Evolutionary conservation across 2,329 filamentous ascomycete genomes (phyloP).

Genomic region (Alternaria viburni): DNA sequence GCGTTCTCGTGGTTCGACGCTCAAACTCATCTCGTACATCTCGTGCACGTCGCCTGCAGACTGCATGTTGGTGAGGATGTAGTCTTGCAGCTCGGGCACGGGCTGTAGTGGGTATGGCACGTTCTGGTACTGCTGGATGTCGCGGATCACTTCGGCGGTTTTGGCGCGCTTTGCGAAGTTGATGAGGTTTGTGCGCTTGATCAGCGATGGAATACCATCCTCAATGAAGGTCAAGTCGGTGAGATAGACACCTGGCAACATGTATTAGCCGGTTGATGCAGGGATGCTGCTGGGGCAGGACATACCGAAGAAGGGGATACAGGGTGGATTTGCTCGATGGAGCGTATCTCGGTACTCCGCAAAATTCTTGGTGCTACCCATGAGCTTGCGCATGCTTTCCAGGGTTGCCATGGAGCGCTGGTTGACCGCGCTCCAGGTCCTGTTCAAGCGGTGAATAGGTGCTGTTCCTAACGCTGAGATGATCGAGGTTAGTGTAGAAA

Average conservation of each 20-base stretch:
- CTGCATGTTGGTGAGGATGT: constrained; percentile 96
- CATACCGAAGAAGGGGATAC: constrained; percentile 96
- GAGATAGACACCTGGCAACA: constrained; percentile 78
- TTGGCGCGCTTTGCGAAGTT: constrained; percentile 99
- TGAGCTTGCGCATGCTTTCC: constrained; percentile 90
- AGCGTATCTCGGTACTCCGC: constrained; percentile 93
- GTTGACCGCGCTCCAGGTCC: constrained; percentile 94
- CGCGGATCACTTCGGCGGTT: constrained; percentile 96
- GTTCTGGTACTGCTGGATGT: constrained; percentile 98
- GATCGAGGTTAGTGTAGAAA: constrained; percentile 95
- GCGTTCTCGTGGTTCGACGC: constrained; percentile 90
- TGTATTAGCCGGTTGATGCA: not conserved
- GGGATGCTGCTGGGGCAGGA: not conserved
- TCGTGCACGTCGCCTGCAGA: constrained; percentile 95
- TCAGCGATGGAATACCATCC: constrained; percentile 93
- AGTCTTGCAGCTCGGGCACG: constrained; percentile 92
- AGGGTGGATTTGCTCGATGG: constrained; percentile 91
- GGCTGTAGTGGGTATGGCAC: constrained; percentile 92
- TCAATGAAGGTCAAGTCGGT: constrained; percentile 99
- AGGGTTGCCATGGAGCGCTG: constrained; percentile 79
- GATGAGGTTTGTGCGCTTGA: constrained; percentile 95
- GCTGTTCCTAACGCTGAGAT: constrained; percentile 95
- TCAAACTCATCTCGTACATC: constrained; percentile 98
- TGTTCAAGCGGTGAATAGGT: constrained; percentile 88
- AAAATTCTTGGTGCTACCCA: constrained; percentile 98